Conservation (phyloP, 768 basidiomycete species). For the Peribolospora baueri region DNA sequence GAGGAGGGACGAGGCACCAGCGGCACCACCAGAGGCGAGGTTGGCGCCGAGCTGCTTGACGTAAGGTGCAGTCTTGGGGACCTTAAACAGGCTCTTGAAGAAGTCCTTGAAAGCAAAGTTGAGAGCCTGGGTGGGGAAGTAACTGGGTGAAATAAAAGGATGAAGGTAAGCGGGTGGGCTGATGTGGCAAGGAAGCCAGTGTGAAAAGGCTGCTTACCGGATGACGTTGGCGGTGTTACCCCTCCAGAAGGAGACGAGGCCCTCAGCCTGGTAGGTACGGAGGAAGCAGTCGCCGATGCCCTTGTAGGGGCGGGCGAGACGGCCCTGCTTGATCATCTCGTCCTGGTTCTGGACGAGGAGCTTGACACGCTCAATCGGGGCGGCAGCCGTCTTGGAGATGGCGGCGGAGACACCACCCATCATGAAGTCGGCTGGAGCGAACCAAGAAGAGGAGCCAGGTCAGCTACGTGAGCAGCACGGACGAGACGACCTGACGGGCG, state of each 20-base stretch:
- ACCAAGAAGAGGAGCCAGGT: neutral
- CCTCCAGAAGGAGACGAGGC: constrained; percentile 82
- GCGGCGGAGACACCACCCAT: constrained; percentile 88
- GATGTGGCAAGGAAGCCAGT: too few relatives aligned
- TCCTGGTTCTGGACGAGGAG: constrained; percentile 43
- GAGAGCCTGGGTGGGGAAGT: constrained; percentile 99
- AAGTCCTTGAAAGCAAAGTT: constrained; percentile 96
- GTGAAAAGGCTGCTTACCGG: constrained; percentile 17
- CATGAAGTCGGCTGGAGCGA: constrained; percentile 53
- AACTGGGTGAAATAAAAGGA: constrained; percentile 23
- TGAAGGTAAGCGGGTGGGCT: too few relatives aligned
- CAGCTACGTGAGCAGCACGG: too few relatives aligned
- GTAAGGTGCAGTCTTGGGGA: constrained; percentile 1
- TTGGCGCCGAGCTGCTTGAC: constrained; percentile 60
- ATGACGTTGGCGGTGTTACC: constrained; percentile 99
- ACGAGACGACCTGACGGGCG: too few relatives aligned
- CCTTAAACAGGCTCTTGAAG: constrained; percentile 20
- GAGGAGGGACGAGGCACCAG: constrained; percentile 92
- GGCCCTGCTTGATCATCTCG: constrained; percentile 99
- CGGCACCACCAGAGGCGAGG: constrained; percentile 93
- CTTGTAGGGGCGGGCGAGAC: constrained; percentile 88
- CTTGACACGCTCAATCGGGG: constrained; percentile 99
- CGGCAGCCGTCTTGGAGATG: constrained; percentile 94
- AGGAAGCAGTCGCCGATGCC: constrained; percentile 74
- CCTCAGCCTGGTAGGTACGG: constrained; percentile 87